Base-by-base conservation (phyloP, 371 early-diverging fungal species). In the Apophysomyces variabilis region DNA sequence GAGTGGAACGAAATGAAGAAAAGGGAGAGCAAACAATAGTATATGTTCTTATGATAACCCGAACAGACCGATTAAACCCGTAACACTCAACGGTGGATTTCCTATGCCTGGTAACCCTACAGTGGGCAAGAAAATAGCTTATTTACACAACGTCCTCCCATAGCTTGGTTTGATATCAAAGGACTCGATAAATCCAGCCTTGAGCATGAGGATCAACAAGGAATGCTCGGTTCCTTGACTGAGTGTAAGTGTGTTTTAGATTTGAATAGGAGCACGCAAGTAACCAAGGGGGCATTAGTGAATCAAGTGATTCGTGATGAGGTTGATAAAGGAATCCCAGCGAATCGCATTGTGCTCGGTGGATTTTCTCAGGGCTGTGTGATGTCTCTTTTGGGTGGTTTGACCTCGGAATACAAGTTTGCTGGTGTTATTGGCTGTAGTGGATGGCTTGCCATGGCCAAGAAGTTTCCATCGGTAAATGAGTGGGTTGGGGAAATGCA, bases 321-420 rank as follows among this genome's bases (percentile, higher is more conserved):
- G 75, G 80, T 95, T 8, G 91, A 91, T 45, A 69, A 66, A 38
- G 94, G 95, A 14, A 95, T 96, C 61, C 88, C 94, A 0, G 78
- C 94, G 14, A 82, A 91, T 54, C 83, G 96, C 14, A 97, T 98
- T 58, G 89, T 96, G 38, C 64, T 98, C 21, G 97, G 96, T 47
- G 99, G 99, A 0, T 98, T 98, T 79, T 95, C 96, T 32, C 99
- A 98, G 84, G 98, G 89, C 0, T 83, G 89, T 60, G 96, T 89
- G n/a, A 79, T 95, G 79, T 71, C 94, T 16, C 75, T 96, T 62
- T 68, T 92, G 68, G 79, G 87, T n/a, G 90, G 87, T 5, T 76
- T 96, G 67, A 90, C 92, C 16, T 83, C 90, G 7, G 92, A 91
- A 57, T 78, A 78, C 66, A 92, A 90, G 57, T 71, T 87, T 39